phyloP scores from a whole-genome alignment of 2,329 filamentous ascomycete species.

The Tolypocladium endophyticum region DNA sequence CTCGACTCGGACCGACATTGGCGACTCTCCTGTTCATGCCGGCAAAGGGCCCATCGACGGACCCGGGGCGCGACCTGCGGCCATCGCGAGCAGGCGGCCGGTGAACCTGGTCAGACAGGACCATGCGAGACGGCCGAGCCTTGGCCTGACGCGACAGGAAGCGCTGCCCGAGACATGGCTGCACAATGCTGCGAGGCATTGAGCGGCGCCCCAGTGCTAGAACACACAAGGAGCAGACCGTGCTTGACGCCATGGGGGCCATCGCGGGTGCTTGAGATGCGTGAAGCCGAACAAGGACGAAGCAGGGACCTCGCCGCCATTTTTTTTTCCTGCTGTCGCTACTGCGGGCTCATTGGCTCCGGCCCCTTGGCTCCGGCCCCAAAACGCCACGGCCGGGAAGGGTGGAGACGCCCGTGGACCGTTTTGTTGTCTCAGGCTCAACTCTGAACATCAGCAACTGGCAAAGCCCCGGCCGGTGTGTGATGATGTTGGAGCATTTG shows the following conservation, averaged over 20 bases:
- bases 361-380: background rate
- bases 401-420: background rate
- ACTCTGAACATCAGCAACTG: background rate
- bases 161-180: constrained; percentile 24
- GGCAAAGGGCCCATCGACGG: constrained; percentile 38
- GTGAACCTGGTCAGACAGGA: constrained; percentile 43
- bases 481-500: background rate
- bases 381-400: background rate
- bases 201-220: constrained; percentile 5
- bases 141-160: constrained; percentile 23
- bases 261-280: background rate
- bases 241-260: constrained; percentile 6
- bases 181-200: constrained; percentile 8
- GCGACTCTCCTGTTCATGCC: constrained; percentile 46
- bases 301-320: background rate
- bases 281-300: background rate
- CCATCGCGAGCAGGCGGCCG: constrained; percentile 24
- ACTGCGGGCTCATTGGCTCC: background rate
- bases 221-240: constrained; percentile 9
- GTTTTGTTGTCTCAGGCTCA: background rate
- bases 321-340: background rate
- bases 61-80: constrained; percentile 24
- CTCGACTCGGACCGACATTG: constrained; percentile 19
- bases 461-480: background rate
- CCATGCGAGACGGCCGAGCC: constrained; percentile 43